Evolutionary conservation across 2,329 filamentous ascomycete species (phyloP).

Genomic region (Shiraia sp.): DNA sequence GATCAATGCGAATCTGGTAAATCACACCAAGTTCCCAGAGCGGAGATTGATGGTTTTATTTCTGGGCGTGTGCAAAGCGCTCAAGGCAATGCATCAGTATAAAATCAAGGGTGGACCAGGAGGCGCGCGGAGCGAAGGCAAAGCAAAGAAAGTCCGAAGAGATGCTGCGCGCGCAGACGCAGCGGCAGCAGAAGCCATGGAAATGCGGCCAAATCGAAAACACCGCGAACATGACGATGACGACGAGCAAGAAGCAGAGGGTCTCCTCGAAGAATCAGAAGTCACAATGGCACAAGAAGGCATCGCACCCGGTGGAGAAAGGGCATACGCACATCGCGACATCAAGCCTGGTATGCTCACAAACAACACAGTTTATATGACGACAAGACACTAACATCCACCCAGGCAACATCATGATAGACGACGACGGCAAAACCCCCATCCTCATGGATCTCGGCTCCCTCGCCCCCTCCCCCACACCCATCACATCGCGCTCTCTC

Average conservation of each 20-base stretch:
- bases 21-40: conserved; percentile 89
- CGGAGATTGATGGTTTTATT: conserved; percentile 86
- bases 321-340: conserved; percentile 91
- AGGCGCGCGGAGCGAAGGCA: conserved; percentile 54
- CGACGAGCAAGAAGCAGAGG: conserved; percentile 75
- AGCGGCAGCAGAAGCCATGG: conserved; percentile 49
- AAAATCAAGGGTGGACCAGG: conserved; percentile 62
- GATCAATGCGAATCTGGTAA: conserved; percentile 98
- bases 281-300: conserved; percentile 69
- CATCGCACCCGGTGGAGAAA: conserved; percentile 67
- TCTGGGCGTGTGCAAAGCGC: conserved; percentile 83
- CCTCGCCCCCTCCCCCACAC: conserved; percentile 80
- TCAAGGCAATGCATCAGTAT: conserved; percentile 92
- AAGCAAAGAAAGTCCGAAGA: conserved; percentile 58
- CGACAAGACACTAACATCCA: conserved; percentile 10
- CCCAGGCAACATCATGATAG: conserved; percentile 93
- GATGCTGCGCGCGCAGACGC: conserved; percentile 61
- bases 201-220: conserved; percentile 48
- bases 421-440: conserved; percentile 82
- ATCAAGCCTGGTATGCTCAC: conserved; percentile 84
- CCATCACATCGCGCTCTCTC: conserved; percentile 86
- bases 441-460: conserved; percentile 98
- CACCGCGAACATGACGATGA: conserved; percentile 59
- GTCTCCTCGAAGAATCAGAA: conserved; percentile 81
- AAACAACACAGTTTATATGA: neutral